phyloP scores from a whole-genome alignment of 352 stramenopile genomes.

The Globisporangium uncinulatum region DNA sequence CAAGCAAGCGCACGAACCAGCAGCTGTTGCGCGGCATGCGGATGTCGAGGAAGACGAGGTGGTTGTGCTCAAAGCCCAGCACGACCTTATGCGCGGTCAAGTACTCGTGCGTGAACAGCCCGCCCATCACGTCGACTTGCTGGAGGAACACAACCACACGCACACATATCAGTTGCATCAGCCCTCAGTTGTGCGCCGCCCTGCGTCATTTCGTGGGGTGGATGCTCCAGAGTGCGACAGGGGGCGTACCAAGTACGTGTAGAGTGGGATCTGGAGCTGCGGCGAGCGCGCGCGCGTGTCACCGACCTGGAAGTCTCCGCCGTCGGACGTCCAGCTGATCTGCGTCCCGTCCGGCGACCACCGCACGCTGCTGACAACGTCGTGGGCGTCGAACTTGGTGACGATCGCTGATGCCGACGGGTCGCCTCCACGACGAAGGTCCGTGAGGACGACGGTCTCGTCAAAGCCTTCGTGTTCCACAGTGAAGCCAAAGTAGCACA shows the following conservation, averaged over 20 bases:
- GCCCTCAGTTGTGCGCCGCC: too few species aligned
- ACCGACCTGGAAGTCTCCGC: constrained; percentile 61
- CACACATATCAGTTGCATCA: too few species aligned
- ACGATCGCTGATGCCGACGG: constrained; percentile 28
- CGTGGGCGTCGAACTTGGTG: constrained; percentile 58
- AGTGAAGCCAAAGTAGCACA: neutral
- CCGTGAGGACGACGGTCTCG: constrained; percentile 66
- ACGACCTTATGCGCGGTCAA: constrained; percentile 40
- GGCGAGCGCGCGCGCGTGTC: constrained; percentile 35
- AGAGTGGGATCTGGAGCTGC: constrained; percentile 32
- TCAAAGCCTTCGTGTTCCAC: constrained; percentile 61
- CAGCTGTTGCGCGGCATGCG: constrained; percentile 42
- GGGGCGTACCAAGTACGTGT: constrained; percentile 21
- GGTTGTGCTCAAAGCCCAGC: constrained; percentile 61
- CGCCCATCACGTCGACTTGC: constrained; percentile 36
- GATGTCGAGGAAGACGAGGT: constrained; percentile 56
- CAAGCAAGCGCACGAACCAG: constrained; percentile 17
- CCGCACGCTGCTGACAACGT: constrained; percentile 78
- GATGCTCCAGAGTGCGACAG: too few species aligned
- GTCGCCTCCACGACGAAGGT: constrained; percentile 42
- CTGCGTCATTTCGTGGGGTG: too few species aligned
- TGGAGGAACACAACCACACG: constrained; percentile 8
- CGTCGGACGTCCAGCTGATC: constrained; percentile 81
- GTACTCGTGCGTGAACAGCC: constrained; percentile 74
- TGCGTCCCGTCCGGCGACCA: constrained; percentile 43